phyloP scores from a whole-genome alignment of 306 rosid genomes.

The Trifolium subterraneum region DNA sequence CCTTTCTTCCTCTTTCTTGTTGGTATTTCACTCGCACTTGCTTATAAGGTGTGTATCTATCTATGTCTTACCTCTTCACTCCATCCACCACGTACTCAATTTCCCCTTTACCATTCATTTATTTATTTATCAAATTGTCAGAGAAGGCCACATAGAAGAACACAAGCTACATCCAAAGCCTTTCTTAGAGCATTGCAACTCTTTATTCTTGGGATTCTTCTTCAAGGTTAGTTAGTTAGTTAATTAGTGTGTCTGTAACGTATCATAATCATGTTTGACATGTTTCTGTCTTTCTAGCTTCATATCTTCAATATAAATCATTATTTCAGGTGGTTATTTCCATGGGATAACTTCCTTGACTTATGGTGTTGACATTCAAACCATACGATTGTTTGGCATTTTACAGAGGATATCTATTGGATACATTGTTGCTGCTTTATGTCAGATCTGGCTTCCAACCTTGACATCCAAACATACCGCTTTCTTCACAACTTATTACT shows the following conservation, averaged over 20 bases:
- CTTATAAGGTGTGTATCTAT: constrained; percentile 58
- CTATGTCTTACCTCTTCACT: too few species aligned
- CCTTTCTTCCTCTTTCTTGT: constrained; percentile 87
- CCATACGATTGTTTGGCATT: constrained; percentile 75
- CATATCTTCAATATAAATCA: too few species aligned
- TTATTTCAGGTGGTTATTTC: constrained; percentile 84
- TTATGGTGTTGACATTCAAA: constrained; percentile 79
- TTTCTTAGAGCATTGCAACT: constrained; percentile 61
- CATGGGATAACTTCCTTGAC: constrained; percentile 83
- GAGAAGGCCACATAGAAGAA: constrained; percentile 62
- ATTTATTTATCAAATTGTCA: constrained; percentile 27
- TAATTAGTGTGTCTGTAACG: too few species aligned
- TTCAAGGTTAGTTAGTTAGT: constrained; percentile 62
- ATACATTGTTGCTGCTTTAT: constrained; percentile 73
- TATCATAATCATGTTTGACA: neutral
- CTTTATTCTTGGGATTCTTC: constrained; percentile 70
- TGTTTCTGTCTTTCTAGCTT: too few species aligned
- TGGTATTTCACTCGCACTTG: constrained; percentile 80
- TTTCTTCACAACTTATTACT: constrained; percentile 55
- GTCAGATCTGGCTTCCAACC: constrained; percentile 82
- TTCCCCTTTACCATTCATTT: too few species aligned
- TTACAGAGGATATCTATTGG: constrained; percentile 95
- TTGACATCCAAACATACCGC: constrained; percentile 47
- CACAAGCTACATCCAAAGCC: constrained; percentile 68
- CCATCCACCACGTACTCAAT: too few species aligned